Conservation (phyloP, 257 asterid species). For the Solanum neorickii region DNA sequence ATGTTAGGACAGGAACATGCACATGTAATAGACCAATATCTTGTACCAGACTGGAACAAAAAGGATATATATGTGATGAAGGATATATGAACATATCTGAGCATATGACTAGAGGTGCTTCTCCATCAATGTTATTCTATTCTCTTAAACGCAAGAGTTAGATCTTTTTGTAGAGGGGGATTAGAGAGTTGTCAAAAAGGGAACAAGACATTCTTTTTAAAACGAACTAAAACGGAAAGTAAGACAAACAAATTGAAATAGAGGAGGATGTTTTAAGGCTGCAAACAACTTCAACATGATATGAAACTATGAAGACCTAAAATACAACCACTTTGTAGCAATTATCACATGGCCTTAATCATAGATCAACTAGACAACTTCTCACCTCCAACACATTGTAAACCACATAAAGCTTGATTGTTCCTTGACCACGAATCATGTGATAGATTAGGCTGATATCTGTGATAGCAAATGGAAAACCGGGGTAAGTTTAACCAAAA, state of each 20-base stretch:
- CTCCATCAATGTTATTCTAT: not conserved
- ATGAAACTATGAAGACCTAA: not conserved
- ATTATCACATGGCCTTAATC: not conserved
- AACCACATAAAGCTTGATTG: conserved; percentile 88
- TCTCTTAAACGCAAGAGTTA: not conserved
- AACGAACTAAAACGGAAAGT: not conserved
- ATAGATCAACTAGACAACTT: not conserved
- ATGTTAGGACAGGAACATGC: not conserved
- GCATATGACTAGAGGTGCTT: not conserved
- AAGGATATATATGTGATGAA: not conserved
- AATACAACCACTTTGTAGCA: not conserved
- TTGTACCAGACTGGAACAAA: not conserved
- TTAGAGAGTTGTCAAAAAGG: not conserved
- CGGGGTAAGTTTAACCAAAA: not conserved
- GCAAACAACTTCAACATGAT: not conserved
- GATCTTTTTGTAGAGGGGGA: no score
- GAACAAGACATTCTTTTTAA: not conserved
- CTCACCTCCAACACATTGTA: conserved; percentile 97
- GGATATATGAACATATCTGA: not conserved
- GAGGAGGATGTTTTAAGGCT: not conserved
- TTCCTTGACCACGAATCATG: conserved; percentile 99
- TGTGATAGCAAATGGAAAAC: conserved; percentile 16
- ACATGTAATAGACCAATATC: not conserved
- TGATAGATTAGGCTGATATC: conserved; percentile 98
- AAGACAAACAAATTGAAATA: not conserved